Evolutionary conservation across 192 early-diverging fungal species (phyloP).

Genomic region (Dissophora globulifera): DNA sequence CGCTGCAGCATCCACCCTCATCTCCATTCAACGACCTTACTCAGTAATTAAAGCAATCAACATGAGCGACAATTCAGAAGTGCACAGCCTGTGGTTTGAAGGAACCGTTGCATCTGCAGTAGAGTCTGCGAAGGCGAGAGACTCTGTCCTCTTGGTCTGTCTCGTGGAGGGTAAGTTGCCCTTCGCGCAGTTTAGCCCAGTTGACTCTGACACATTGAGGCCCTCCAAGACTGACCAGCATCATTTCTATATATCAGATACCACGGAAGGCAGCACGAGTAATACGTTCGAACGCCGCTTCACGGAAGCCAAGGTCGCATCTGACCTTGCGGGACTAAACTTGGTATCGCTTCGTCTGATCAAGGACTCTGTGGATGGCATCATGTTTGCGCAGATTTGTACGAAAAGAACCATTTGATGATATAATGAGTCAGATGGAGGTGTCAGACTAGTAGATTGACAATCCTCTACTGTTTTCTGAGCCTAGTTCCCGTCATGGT

Average conservation of each 20-base stretch:
- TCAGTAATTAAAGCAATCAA: too few relatives aligned
- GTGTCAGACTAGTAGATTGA: too few relatives aligned
- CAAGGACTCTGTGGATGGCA: conserved; percentile 33
- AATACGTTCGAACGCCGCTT: conserved; percentile 35
- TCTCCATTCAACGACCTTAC: too few relatives aligned
- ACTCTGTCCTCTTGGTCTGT: conserved; percentile 34
- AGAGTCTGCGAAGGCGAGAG: conserved; percentile 16
- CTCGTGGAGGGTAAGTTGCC: conserved; percentile 34
- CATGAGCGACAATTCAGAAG: too few relatives aligned
- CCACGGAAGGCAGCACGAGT: conserved; percentile 18
- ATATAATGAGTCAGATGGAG: too few relatives aligned
- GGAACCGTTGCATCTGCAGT: conserved; percentile 42
- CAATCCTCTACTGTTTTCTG: too few relatives aligned
- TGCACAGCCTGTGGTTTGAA: conserved; percentile 17
- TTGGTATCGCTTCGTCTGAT: conserved; percentile 24
- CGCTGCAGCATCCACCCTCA: too few relatives aligned
- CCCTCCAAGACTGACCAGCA: not conserved
- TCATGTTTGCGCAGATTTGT: conserved; percentile 53
- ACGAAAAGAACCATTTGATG: conserved; percentile 5
- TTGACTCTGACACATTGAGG: too few relatives aligned
- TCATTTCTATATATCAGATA: conserved; percentile 8
- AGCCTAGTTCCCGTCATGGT: conserved; percentile 39
- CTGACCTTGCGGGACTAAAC: conserved; percentile 10
- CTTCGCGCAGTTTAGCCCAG: too few relatives aligned
- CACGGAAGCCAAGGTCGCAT: not conserved